A percentile compares a stretch with the other conserved stretches of the same genome.
Evolutionary conservation across 306 rosid species (phyloP).

Genomic region (Cicer pinnatifidum): DNA sequence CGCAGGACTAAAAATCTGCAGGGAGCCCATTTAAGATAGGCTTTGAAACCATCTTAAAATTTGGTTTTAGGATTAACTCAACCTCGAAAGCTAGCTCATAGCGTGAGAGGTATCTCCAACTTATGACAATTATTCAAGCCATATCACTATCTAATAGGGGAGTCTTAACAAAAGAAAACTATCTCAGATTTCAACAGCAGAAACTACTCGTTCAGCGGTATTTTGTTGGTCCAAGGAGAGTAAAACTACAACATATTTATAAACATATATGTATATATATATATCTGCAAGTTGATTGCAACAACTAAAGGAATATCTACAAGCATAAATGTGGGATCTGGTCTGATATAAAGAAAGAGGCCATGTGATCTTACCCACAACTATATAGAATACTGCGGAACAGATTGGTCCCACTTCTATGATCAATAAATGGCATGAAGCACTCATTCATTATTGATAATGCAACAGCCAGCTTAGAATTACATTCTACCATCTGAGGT

Average conservation of each 20-base stretch:
- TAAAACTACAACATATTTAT: background rate
- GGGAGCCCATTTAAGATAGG: background rate
- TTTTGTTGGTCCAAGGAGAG: background rate
- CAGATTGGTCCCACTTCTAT: constrained; percentile 87
- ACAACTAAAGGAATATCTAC: background rate
- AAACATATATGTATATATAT: no score
- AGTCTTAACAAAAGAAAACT: background rate
- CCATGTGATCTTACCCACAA: constrained; percentile 70
- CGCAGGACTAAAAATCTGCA: background rate
- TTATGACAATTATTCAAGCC: background rate
- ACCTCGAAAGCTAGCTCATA: background rate
- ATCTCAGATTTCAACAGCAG: background rate
- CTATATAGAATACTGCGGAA: constrained; percentile 81
- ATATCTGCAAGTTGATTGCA: background rate
- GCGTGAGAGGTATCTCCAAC: background rate
- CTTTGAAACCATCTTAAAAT: background rate
- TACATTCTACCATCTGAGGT: constrained; percentile 61
- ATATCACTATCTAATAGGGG: background rate
- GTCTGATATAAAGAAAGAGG: constrained; percentile 6
- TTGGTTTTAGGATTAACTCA: background rate
- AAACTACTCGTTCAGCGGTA: background rate
- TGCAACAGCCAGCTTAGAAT: constrained; percentile 91
- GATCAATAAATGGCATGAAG: constrained; percentile 86
- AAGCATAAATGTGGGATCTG: background rate
- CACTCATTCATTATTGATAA: constrained; percentile 88